Base-by-base conservation (phyloP, 306 rosid genomes). In the Datisca glomerata region DNA sequence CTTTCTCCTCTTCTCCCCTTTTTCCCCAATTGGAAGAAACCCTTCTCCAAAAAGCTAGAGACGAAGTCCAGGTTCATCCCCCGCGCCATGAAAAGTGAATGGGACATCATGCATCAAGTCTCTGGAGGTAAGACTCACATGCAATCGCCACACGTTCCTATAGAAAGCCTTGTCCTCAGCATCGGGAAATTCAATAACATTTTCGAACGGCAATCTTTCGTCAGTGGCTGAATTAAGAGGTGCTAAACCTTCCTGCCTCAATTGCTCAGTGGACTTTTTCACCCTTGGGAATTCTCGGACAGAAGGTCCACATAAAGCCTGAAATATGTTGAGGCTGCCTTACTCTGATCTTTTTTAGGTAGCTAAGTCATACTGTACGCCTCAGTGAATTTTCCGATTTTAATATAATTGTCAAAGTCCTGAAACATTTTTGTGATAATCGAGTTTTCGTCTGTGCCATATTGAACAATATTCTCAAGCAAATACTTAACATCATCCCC, bases 91-190 rank as follows among this genome's bases (percentile, higher is more conserved):
- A n/a, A n/a, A n/a, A n/a, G n/a, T 86, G 55, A 49, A 41, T 8
- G 96, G 96, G 53, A 86, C 87, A 50, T 76, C 69, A 50, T 73
- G 72, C 94, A 86, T 86, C 0, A 87, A 60, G 50, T 82, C 96
- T 51, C 82, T 68, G 44, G 96, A 79, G 50, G 87, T 82, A 59
- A 86, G 87, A 45, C 82, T 86, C 45, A 81, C 75, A 39, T 65
- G 65, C 71, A 86, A 44, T 36, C 96, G 91, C 32, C 86, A 74
- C 29, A 86, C 63, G 56, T 79, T 73, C 76, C 62, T 67, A 47
- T 50, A 47, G 25, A 82, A 79, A 41, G 14, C 38, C 3, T 57
- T 74, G 61, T 86, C 85, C 38, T 47, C 80, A 15, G 61, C 41
- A 51, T 68, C 60, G 18, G 94, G 94, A 68, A 86, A 79, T 44